phyloP scores from a whole-genome alignment of 1,139 yeast genomes.

The Scheffersomyces segobiensis region DNA sequence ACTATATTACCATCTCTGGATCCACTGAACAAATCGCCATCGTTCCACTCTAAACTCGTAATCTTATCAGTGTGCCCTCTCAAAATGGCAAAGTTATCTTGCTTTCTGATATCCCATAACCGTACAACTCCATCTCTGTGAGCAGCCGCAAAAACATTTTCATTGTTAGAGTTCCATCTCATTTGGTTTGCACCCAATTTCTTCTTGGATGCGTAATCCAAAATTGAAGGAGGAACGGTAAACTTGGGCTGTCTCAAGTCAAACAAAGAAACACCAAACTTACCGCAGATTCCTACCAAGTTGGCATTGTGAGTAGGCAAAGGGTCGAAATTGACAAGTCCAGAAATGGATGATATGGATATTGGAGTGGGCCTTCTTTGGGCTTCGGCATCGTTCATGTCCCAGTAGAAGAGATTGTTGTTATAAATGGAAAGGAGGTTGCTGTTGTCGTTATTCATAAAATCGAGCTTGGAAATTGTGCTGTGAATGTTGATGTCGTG shows the following conservation, averaged over 20 bases:
- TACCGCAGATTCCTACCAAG: conserved; percentile 61
- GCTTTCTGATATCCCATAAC: conserved; percentile 75
- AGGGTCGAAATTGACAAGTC: conserved; percentile 54
- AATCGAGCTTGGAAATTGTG: conserved; percentile 30
- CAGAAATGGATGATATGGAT: conserved; percentile 52
- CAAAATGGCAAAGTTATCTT: conserved; percentile 53
- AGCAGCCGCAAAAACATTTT: conserved; percentile 65
- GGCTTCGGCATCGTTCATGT: conserved; percentile 55
- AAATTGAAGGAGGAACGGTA: conserved; percentile 30
- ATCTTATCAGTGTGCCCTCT: conserved; percentile 58
- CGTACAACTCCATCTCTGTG: conserved; percentile 60
- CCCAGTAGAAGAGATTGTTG: conserved; percentile 72
- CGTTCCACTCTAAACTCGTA: conserved; percentile 63
- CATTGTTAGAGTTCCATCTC: conserved; percentile 65
- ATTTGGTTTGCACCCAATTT: conserved; percentile 37
- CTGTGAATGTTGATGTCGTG: conserved; percentile 17
- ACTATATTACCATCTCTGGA: conserved; percentile 71
- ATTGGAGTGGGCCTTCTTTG: conserved; percentile 45
- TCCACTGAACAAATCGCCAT: conserved; percentile 61
- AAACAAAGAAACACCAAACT: conserved; percentile 67
- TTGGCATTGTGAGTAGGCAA: conserved; percentile 33
- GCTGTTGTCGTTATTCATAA: conserved; percentile 15
- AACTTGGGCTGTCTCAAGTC: conserved; percentile 57
- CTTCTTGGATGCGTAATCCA: background rate
- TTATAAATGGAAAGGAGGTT: conserved; percentile 57